phyloP scores from a whole-genome alignment of 139 green algal genomes.

The Eudorina sp. region DNA sequence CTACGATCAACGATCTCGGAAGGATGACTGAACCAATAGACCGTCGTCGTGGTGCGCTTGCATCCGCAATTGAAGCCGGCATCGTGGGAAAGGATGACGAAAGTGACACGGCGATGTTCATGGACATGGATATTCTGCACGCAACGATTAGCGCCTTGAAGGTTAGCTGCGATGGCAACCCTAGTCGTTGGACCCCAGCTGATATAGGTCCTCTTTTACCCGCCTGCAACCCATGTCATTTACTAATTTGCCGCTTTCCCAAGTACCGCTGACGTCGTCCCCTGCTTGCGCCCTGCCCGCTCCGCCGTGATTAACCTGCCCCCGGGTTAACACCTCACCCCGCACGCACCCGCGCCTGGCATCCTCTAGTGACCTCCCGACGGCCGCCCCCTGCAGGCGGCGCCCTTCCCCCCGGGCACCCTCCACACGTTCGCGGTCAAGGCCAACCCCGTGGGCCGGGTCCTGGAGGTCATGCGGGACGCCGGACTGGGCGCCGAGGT shows the following conservation, averaged over 20 bases:
- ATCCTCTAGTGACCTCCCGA: too few relatives aligned
- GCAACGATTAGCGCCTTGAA: background rate
- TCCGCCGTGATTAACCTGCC: too few relatives aligned
- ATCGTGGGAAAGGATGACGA: background rate
- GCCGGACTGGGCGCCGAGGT: conserved; percentile 60
- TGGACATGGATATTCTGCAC: conserved; percentile 51
- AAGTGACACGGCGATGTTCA: conserved; percentile 42
- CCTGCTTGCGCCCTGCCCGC: too few relatives aligned
- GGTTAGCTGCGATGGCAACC: background rate
- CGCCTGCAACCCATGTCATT: too few relatives aligned
- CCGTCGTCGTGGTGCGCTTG: background rate
- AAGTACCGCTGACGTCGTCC: too few relatives aligned
- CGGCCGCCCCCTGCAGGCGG: conserved; percentile 26
- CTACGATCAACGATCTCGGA: too few relatives aligned
- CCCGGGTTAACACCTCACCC: too few relatives aligned
- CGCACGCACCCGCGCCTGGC: too few relatives aligned
- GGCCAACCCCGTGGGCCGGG: conserved; percentile 57
- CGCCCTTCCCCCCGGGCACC: conserved; percentile 49
- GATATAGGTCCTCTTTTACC: too few relatives aligned
- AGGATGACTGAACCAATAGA: too few relatives aligned
- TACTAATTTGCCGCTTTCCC: too few relatives aligned
- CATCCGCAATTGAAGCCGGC: background rate
- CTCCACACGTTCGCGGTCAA: conserved; percentile 64
- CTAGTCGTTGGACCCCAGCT: too few relatives aligned
- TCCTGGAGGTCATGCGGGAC: conserved; percentile 54